Evolutionary conservation across 2,329 filamentous ascomycete species (phyloP).

Genomic region (Zymoseptoria crescenta): DNA sequence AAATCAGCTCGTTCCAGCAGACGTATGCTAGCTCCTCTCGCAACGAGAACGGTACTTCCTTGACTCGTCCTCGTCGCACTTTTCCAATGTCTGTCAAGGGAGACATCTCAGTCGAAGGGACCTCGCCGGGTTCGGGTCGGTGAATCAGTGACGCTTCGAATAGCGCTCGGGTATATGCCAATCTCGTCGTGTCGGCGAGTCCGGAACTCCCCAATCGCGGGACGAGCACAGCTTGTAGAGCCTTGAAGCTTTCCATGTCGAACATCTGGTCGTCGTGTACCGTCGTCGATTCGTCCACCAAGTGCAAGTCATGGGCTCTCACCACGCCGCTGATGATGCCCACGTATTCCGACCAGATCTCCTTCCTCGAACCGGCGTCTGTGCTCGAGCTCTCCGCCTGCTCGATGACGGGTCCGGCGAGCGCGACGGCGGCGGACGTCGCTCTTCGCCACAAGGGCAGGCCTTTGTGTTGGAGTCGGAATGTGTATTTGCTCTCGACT

Average conservation of each 20-base stretch:
- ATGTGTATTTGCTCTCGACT: conserved; percentile 73
- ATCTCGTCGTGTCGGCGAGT: conserved; percentile 60
- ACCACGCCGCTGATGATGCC: conserved; percentile 33
- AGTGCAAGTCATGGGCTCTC: conserved; percentile 30
- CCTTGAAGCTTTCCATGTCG: conserved; percentile 67
- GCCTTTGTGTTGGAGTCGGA: conserved; percentile 62
- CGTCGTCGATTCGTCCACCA: conserved; percentile 16
- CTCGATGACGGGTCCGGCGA: conserved; percentile 60
- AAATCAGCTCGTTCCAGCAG: conserved; percentile 65
- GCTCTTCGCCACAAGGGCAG: conserved; percentile 72
- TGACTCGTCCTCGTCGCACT: conserved; percentile 63
- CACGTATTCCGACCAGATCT: conserved; percentile 50
- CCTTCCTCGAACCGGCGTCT: conserved; percentile 25
- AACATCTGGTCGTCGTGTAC: conserved; percentile 67
- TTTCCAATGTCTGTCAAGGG: conserved; percentile 57
- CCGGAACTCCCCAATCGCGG: conserved; percentile 59
- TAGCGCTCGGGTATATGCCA: conserved; percentile 64
- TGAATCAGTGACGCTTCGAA: conserved; percentile 81
- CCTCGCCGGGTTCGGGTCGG: conserved; percentile 48
- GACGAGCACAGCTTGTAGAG: conserved; percentile 64
- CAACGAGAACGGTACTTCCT: conserved; percentile 55
- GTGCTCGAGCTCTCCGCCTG: conserved; percentile 29
- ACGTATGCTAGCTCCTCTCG: conserved; percentile 70
- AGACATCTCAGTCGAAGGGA: conserved; percentile 43
- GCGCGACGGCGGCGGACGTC: conserved; percentile 59